Base-by-base conservation (phyloP, 179 eudicot genomes). In the Drosera spatulata region DNA sequence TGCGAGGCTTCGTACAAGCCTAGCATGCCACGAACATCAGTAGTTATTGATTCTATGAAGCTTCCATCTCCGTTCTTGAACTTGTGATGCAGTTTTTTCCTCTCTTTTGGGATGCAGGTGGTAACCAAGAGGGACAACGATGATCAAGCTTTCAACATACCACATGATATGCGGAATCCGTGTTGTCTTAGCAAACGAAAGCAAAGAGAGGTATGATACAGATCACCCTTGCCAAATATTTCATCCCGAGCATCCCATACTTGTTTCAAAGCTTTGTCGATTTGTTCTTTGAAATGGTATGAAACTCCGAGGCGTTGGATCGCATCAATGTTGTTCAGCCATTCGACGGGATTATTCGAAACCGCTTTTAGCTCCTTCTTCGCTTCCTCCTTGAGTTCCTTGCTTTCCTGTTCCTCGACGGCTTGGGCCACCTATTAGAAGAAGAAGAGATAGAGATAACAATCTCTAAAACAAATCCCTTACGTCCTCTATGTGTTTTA, bases 261-360 rank as follows among this genome's bases (percentile, higher is more conserved):
- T 22, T 49, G 22, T 46, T 57, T 37, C 50, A 75, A 45, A 4
- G 63, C 58, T 13, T n/a, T 37, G 0, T 55, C 69, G 2, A 74
- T 74, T 42, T 66, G 68, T 11, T 50, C n/a, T 63, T 69, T n/a
- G n/a, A n/a, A n/a, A n/a, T n/a, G n/a, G n/a, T n/a, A n/a, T n/a
- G n/a, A n/a, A n/a, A n/a, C n/a, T 71, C 75, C 79, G 4, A 70
- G 71, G 11, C 71, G 72, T 63, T 66, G 66, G 56, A 70, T 59
- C 10, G 56, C 43, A 58, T 75, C 72, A 7, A 75, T 70, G n/a
- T 66, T 13, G 14, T 66, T 69, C 14, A 63, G 33, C 22, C 6
- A 22, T 53, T 53, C 33, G 8, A 53, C n/a, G n/a, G 8, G 56
- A 53, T 5, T 53, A 7, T 2, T 7, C 2, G 22, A 8, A 53